Evolutionary conservation across 73 alveolate genomes (phyloP).

Genomic region (Halteria grandinella): DNA sequence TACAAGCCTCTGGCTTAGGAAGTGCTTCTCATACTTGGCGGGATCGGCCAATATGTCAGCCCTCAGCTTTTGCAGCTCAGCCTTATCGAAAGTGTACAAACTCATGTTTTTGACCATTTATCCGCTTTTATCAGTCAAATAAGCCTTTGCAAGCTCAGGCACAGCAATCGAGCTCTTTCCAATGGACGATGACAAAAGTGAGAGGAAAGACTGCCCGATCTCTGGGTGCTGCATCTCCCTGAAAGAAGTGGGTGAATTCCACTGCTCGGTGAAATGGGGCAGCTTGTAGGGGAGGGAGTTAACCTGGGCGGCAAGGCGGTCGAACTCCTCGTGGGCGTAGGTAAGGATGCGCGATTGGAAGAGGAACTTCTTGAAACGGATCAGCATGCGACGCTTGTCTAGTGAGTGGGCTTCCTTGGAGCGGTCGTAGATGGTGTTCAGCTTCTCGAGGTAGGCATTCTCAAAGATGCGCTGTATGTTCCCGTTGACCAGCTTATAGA

Average conservation of each 20-base stretch:
- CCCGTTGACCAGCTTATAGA: constrained; percentile 38
- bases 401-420: constrained; percentile 39
- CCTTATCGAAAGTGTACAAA: constrained; percentile 25
- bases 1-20: too few relatives aligned
- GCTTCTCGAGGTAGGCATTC: constrained; percentile 28
- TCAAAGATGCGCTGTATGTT: constrained; percentile 22
- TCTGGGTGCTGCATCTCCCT: constrained; percentile 30
- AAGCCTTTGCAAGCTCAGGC: constrained; percentile 17
- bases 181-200: constrained; percentile 11
- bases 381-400: constrained; percentile 44
- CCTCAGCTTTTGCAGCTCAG: constrained; percentile 17
- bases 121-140: neutral
- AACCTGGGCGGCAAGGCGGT: neutral
- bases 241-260: constrained; percentile 26
- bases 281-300: constrained; percentile 21
- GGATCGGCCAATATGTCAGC: constrained; percentile 33
- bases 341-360: constrained; percentile 7
- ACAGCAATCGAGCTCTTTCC: constrained; percentile 27
- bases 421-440: constrained; percentile 12
- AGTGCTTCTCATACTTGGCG: constrained; percentile 12
- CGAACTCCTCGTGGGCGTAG: neutral
- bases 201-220: constrained; percentile 3
- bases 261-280: constrained; percentile 9
- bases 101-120: neutral
- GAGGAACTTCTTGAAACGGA: constrained; percentile 54